phyloP scores from a whole-genome alignment of 2,329 filamentous ascomycete genomes.

The Aspergillus pseudotamarii region DNA sequence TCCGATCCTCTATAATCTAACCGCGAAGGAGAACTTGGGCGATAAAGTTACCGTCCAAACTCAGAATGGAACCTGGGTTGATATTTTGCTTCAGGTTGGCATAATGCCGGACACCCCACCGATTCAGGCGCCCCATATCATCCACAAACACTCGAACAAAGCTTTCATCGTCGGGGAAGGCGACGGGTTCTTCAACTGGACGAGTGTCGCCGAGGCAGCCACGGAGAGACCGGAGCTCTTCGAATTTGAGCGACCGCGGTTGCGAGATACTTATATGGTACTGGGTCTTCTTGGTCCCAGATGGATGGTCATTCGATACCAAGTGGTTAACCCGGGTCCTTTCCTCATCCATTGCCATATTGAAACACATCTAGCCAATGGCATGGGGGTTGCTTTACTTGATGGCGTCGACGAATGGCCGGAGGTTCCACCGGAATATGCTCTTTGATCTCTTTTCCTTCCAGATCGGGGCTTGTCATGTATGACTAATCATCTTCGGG shows the following conservation, averaged over 20 bases:
- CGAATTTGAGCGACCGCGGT: slow-evolving; percentile 48
- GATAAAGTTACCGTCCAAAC: slow-evolving; percentile 35
- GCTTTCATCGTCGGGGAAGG: slow-evolving; percentile 48
- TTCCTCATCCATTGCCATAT: slow-evolving; percentile 57
- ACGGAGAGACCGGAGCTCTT: slow-evolving; percentile 45
- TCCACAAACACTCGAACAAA: slow-evolving; percentile 54
- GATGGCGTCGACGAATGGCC: slow-evolving; percentile 54
- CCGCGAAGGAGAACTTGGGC: slow-evolving; percentile 25
- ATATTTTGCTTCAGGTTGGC: slow-evolving; percentile 38
- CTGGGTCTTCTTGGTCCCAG: slow-evolving; percentile 27
- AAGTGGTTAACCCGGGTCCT: slow-evolving; percentile 50
- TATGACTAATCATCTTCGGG: background rate
- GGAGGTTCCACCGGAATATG: slow-evolving; percentile 29
- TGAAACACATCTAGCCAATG: slow-evolving; percentile 50
- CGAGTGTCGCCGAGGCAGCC: slow-evolving; percentile 44
- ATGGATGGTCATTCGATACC: slow-evolving; percentile 52
- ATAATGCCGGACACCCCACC: slow-evolving; percentile 23
- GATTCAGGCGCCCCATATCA: slow-evolving; percentile 44
- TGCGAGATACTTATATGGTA: slow-evolving; percentile 46
- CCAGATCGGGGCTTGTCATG: background rate
- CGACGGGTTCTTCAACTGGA: slow-evolving; percentile 42
- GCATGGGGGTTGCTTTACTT: slow-evolving; percentile 52
- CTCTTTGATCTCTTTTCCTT: background rate
- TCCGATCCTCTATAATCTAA: slow-evolving; percentile 30
- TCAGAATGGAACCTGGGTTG: slow-evolving; percentile 43